A percentile compares a stretch with the other conserved stretches of the same genome.
Conservation (phyloP, 768 basidiomycete species). For the Chalciporus pseudorubinellus region DNA sequence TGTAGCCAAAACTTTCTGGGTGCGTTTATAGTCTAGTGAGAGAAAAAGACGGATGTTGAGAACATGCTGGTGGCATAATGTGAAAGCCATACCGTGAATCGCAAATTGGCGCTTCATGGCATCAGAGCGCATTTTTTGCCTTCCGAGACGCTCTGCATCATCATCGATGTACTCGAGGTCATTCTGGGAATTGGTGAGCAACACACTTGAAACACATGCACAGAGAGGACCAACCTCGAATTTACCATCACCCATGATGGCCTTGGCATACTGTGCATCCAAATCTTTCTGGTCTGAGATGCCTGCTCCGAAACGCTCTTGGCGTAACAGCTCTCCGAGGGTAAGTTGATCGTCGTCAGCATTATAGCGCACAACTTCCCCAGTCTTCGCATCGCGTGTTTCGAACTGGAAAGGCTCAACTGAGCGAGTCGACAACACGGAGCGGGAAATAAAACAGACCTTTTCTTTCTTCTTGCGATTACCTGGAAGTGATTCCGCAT, state of each 20-base stretch:
- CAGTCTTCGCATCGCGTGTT: slow-evolving; percentile 86
- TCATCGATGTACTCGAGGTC: slow-evolving; percentile 96
- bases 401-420: slow-evolving; percentile 54
- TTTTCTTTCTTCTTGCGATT: slow-evolving; percentile 81
- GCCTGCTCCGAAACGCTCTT: slow-evolving; percentile 89
- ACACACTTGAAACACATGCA: neutral
- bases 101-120: slow-evolving; percentile 97
- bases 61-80: neutral
- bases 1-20: too few species aligned
- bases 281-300: slow-evolving; percentile 88
- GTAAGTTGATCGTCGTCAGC: slow-evolving; percentile 87
- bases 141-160: slow-evolving; percentile 87
- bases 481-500: slow-evolving; percentile 49
- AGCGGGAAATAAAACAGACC: slow-evolving; percentile 32
- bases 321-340: slow-evolving; percentile 87
- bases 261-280: slow-evolving; percentile 84
- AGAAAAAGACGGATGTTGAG: neutral
- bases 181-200: slow-evolving; percentile 44
- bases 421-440: slow-evolving; percentile 1
- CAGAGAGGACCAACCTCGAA: slow-evolving; percentile 58
- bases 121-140: slow-evolving; percentile 94
- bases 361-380: slow-evolving; percentile 85
- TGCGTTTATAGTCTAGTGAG: slow-evolving; percentile 82
- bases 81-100: slow-evolving; percentile 68
- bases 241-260: slow-evolving; percentile 84